A percentile compares a stretch with the other conserved stretches of the same genome.
Conservation (phyloP, 768 basidiomycete genomes). For the Serendipita vermifera region DNA sequence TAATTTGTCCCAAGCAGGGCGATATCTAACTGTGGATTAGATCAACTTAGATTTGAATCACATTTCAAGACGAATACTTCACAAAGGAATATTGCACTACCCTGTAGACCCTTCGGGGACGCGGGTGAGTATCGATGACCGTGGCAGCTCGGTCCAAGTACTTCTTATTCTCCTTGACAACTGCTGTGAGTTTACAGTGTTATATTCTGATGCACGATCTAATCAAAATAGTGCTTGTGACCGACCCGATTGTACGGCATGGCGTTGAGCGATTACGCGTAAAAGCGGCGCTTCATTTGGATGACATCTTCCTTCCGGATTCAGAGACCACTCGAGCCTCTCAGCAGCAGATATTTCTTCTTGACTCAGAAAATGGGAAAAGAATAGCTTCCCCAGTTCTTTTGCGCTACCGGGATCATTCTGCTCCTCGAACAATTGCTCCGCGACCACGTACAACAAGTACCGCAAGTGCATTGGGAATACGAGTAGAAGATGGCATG, state of each 20-base stretch:
- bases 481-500: not conserved
- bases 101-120: not conserved
- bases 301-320: not conserved
- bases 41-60: no score
- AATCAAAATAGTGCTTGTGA: not conserved
- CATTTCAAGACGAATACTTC: not conserved
- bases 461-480: not conserved
- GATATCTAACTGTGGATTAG: no score
- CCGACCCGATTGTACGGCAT: not conserved
- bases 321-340: not conserved
- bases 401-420: not conserved
- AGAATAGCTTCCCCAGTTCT: not conserved
- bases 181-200: not conserved
- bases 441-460: not conserved
- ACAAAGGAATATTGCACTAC: not conserved
- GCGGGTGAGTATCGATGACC: not conserved
- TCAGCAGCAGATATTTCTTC: constrained; percentile 4
- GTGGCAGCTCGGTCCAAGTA: not conserved
- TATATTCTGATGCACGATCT: not conserved
- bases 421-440: not conserved
- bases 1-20: no score
- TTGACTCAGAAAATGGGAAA: not conserved
- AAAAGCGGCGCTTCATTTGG: not conserved
- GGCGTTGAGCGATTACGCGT: not conserved
- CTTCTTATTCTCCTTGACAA: not conserved